phyloP scores from a whole-genome alignment of 2,329 filamentous ascomycete genomes.

The Penicillium polonicum region DNA sequence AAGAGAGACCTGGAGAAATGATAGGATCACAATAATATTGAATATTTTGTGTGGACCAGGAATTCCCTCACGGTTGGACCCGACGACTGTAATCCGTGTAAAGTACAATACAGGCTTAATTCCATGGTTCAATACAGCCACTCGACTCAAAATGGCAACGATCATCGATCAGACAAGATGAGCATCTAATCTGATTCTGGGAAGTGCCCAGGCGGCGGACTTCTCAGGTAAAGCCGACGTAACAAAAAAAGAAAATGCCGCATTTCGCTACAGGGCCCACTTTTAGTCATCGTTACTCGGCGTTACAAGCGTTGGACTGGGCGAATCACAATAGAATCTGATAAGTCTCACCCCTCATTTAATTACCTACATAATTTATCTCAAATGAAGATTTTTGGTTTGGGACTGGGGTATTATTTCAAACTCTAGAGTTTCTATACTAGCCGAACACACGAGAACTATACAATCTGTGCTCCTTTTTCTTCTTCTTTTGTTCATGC shows the following conservation, averaged over 20 bases:
- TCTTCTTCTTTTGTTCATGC: neutral
- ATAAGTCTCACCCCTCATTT: neutral
- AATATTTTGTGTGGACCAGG: neutral
- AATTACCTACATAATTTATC: neutral
- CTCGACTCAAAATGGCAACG: neutral
- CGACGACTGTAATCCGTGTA: neutral
- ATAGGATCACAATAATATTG: neutral
- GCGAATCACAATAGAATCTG: slow-evolving; percentile 3
- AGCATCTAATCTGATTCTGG: slow-evolving; percentile 32
- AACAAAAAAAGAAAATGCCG: slow-evolving; percentile 6
- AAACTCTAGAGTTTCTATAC: neutral
- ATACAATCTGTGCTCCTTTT: neutral
- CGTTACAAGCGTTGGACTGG: neutral
- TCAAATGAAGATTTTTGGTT: neutral
- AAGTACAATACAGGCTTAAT: neutral
- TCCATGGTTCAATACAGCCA: neutral
- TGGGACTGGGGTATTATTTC: slow-evolving; percentile 1
- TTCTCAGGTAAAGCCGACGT: neutral
- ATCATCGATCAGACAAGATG: slow-evolving; percentile 30
- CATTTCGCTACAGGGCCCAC: slow-evolving; percentile 1
- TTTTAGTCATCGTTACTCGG: slow-evolving; percentile 5
- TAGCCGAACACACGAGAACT: neutral
- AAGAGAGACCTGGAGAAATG: neutral
- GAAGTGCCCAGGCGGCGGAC: neutral
- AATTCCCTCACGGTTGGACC: neutral